Evolutionary conservation across 1,284 basidiomycete species (phyloP).

Genomic region (Cutaneotrichosporon sp.): DNA sequence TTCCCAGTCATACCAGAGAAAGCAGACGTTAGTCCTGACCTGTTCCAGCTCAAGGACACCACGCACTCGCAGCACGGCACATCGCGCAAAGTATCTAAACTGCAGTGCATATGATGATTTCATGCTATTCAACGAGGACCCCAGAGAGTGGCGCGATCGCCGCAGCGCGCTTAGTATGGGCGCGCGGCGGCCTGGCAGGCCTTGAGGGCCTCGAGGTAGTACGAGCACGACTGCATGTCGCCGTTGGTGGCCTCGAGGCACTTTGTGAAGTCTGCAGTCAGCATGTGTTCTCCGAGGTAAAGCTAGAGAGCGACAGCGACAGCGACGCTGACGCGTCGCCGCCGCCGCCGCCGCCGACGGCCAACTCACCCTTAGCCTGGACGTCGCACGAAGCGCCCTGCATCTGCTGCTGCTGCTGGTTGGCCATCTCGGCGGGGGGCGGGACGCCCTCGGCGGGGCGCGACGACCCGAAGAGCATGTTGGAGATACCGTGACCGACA

Average conservation of each 20-base stretch:
- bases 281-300: neutral
- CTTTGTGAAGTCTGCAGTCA: constrained; percentile 50
- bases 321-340: neutral
- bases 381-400: constrained; percentile 50
- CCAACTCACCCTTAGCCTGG: constrained; percentile 52
- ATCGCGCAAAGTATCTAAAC: neutral
- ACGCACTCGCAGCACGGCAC: no score
- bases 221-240: constrained; percentile 54
- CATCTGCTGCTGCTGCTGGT: constrained; percentile 24
- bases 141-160: no score
- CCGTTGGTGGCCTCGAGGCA: constrained; percentile 53
- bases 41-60: no score
- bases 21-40: no score
- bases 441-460: constrained; percentile 38
- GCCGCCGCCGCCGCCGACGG: neutral
- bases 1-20: no score
- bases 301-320: neutral
- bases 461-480: constrained; percentile 54
- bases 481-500: constrained; percentile 54
- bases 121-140: constrained; percentile 1
- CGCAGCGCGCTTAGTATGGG: constrained; percentile 35
- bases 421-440: constrained; percentile 41
- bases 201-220: constrained; percentile 54
- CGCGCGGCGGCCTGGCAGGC: constrained; percentile 51
- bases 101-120: constrained; percentile 6